Evolutionary conservation across 1,139 yeast species (phyloP).

Genomic region (Diutina neorugosa): DNA sequence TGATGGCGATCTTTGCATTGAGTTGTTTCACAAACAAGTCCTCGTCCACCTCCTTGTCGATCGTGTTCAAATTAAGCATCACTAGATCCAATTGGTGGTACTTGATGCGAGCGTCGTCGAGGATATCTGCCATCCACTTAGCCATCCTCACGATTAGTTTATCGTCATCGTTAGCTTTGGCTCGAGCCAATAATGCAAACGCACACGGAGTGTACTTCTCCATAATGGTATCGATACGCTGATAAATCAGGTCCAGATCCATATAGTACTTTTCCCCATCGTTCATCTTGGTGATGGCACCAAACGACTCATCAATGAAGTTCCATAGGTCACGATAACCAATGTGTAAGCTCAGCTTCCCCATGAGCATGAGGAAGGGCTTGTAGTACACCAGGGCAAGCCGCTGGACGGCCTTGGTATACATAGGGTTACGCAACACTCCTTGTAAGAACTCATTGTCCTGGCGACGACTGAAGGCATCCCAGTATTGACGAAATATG

Average conservation of each 20-base stretch:
- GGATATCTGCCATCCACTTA: neutral
- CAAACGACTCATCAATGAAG: neutral
- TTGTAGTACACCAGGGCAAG: neutral
- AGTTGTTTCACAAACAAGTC: neutral
- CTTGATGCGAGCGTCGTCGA: neutral
- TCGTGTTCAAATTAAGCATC: neutral
- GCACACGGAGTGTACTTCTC: neutral
- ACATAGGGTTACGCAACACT: neutral
- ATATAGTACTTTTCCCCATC: slow-evolving; percentile 3
- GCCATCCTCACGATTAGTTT: neutral
- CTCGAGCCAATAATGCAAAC: neutral
- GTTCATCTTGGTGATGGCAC: neutral
- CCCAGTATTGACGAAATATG: slow-evolving; percentile 3
- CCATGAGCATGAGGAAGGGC: neutral
- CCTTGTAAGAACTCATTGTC: neutral
- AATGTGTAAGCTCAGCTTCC: neutral
- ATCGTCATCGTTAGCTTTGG: neutral
- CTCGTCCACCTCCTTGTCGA: neutral
- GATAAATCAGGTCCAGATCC: slow-evolving; percentile 1
- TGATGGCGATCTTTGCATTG: neutral
- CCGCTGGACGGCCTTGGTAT: neutral
- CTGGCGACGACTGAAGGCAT: neutral
- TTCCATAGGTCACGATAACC: neutral
- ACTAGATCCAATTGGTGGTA: neutral
- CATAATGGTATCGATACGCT: neutral